Conservation (phyloP, 1,139 yeast genomes). For the Candida sojae region DNA sequence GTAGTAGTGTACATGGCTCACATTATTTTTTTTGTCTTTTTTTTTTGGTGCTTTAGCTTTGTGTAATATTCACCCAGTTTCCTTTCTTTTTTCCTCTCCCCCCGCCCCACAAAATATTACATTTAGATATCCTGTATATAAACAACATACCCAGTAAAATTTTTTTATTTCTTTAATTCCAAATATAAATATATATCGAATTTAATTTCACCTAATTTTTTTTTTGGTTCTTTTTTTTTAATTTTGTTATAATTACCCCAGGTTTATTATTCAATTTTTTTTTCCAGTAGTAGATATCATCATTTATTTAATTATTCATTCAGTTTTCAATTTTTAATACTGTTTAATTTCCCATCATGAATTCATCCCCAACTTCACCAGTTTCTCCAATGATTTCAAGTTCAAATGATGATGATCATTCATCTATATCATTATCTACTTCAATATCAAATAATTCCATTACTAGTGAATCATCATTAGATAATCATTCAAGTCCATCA, state of each 20-base stretch:
- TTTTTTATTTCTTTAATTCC: neutral
- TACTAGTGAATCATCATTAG: conserved; percentile 1
- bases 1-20: too few relatives aligned
- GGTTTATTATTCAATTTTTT: neutral
- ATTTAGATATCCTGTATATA: too few relatives aligned
- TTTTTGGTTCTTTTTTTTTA: neutral
- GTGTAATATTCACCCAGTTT: neutral
- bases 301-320: neutral
- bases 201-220: neutral
- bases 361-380: conserved; percentile 6
- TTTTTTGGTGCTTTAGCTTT: neutral
- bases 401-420: neutral
- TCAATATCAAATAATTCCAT: conserved; percentile 4
- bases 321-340: neutral
- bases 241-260: neutral
- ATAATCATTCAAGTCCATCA: neutral
- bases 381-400: neutral
- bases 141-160: too few relatives aligned
- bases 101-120: conserved; percentile 4
- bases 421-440: neutral
- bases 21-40: neutral
- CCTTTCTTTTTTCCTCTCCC: conserved; percentile 2
- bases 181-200: conserved; percentile 1
- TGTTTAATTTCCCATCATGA: neutral
- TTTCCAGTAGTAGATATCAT: neutral